Evolutionary conservation across 1,139 yeast species (phyloP), one percentile per base, ranked within the genome.

Genomic region (Debaryomyces sp.): DNA sequence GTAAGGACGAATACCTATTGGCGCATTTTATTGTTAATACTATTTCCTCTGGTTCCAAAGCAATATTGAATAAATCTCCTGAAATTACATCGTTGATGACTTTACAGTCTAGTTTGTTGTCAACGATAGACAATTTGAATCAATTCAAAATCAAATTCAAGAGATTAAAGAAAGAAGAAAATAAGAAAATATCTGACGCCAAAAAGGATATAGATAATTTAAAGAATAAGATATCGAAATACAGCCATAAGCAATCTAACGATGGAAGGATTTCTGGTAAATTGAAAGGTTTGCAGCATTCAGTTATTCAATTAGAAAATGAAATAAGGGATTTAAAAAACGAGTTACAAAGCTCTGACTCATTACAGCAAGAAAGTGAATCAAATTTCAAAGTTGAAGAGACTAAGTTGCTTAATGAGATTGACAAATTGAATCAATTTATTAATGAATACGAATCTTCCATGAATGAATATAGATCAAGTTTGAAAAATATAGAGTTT

Each of bases 161-260:
- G 62, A 86, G 84, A 56, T 67, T 78, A 48, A 85, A 84, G 61
- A 80, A 77, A 52, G 92, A 87, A 49, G 82, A 84, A 59, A 75
- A 78, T 54, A 85, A 83, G 55, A 77, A 77, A 57, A 63, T 81
- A 23, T 62, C 74, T 12, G 79, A 84, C 5, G 64, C 80, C 45
- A 80, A 79, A 54, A 75, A 77, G 51, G 88, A 84, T 46, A 84
- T 84, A 56, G 90, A 84, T 37, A 67, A 66, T 44, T 67, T 84
- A 49, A 80, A 78, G 56, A 70, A 66, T 22, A 80, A 80, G 54
- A 75, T 82, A 5, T 65, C 73, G 7, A 78, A 80, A 44, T 61
- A 59, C 47, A 56, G 55, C 22, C 48, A 49, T 41, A 58, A 57
- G 42, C 59, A 63, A 52, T 52, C 56, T 33, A 56, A 62, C 50